Evolutionary conservation across 108 stramenopile genomes (phyloP).

Genomic region (Fragilaria radians): DNA sequence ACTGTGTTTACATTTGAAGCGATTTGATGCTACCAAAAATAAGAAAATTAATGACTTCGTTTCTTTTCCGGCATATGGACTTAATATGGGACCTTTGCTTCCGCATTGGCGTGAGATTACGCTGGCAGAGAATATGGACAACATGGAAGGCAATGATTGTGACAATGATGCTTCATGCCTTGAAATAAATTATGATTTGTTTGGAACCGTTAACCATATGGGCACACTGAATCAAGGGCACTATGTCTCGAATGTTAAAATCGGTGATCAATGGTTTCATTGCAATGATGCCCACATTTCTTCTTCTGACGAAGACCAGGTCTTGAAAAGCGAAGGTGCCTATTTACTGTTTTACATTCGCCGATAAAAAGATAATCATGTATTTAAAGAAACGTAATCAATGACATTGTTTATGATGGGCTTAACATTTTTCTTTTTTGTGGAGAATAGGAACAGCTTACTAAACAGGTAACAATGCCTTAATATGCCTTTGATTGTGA

Average conservation of each 20-base stretch:
- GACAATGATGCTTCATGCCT: constrained; percentile 21
- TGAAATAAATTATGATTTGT: constrained; percentile 59
- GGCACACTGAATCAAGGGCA: constrained; percentile 73
- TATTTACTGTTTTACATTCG: constrained; percentile 75
- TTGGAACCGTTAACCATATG: constrained; percentile 66
- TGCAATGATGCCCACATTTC: constrained; percentile 63
- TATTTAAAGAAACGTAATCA: background rate
- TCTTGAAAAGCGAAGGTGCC: constrained; percentile 49
- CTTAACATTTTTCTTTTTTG: no score
- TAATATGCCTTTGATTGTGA: no score
- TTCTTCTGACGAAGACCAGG: constrained; percentile 37
- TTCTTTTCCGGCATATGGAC: constrained; percentile 52
- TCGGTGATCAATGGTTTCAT: constrained; percentile 61
- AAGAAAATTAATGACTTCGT: constrained; percentile 71
- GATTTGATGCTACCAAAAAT: constrained; percentile 63
- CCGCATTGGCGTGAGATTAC: constrained; percentile 66
- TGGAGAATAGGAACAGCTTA: no score
- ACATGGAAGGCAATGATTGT: background rate
- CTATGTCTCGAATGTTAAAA: constrained; percentile 57
- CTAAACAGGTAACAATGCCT: no score
- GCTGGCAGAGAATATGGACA: background rate
- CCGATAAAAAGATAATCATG: background rate
- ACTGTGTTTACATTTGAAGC: constrained; percentile 77
- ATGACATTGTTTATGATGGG: no score
- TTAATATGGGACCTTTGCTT: constrained; percentile 69